Conservation (phyloP, 257 asterid genomes). For the Echium plantagineum region DNA sequence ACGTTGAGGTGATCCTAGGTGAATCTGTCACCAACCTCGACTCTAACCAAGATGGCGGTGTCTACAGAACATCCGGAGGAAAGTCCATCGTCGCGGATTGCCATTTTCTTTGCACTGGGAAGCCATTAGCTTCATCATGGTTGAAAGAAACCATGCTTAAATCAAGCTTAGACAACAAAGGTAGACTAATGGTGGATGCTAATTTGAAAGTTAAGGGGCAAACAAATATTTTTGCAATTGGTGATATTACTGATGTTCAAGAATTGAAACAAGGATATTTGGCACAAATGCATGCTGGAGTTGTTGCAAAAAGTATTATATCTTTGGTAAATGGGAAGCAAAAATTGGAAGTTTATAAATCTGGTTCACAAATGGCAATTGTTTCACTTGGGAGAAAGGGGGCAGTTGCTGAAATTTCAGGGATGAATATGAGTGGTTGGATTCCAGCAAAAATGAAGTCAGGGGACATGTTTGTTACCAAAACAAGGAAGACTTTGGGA, state of each 20-base stretch:
- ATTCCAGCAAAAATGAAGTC: constrained; percentile 4
- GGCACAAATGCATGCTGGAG: constrained; percentile 3
- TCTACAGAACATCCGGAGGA: constrained; percentile 16
- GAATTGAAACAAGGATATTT: constrained; percentile 8
- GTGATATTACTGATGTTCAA: constrained; percentile 16
- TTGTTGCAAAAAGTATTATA: constrained; percentile 4
- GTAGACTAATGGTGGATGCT: constrained; percentile 19
- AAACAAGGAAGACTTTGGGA: constrained; percentile 6
- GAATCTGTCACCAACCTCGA: constrained; percentile 11
- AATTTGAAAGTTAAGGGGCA: constrained; percentile 16
- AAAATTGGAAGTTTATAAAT: not conserved
- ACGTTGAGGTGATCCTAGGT: constrained; percentile 16
- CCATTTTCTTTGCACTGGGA: constrained; percentile 15
- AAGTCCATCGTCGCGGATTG: constrained; percentile 16
- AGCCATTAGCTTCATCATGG: constrained; percentile 17
- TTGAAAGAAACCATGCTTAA: constrained; percentile 12
- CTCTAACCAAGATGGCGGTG: constrained; percentile 15
- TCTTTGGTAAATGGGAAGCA: constrained; percentile 3
- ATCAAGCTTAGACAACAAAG: constrained; percentile 14
- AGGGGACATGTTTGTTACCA: constrained; percentile 4
- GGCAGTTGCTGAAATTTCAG: constrained; percentile 5
- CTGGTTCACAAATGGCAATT: not conserved
- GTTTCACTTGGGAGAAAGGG: constrained; percentile 5
- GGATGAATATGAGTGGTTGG: constrained; percentile 1
- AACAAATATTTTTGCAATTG: constrained; percentile 15